phyloP scores from a whole-genome alignment of 257 asterid species.

The Nicotiana benthamiana region DNA sequence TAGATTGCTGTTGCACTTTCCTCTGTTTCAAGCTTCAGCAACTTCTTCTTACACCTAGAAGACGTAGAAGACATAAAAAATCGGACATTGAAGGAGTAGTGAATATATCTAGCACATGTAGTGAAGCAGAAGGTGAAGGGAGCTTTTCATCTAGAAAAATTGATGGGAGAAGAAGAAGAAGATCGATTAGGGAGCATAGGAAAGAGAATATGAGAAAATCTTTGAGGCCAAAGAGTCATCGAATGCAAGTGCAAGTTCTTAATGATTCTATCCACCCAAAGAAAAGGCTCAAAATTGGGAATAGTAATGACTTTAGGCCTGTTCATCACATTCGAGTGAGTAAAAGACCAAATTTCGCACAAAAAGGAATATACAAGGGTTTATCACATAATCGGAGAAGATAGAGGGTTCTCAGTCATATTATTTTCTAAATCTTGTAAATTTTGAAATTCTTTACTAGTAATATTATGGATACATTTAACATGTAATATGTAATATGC shows the following conservation, averaged over 20 bases:
- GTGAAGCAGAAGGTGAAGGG: conserved; percentile 28
- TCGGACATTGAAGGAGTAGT: conserved; percentile 28
- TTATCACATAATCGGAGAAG: conserved; percentile 15
- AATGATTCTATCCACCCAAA: conserved; percentile 20
- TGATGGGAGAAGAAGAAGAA: conserved; percentile 12
- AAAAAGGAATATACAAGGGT: conserved; percentile 25
- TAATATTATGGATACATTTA: no score
- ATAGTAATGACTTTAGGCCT: conserved; percentile 22
- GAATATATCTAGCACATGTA: conserved; percentile 8
- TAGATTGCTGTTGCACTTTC: conserved; percentile 54
- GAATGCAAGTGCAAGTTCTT: conserved; percentile 22
- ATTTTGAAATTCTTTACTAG: no score
- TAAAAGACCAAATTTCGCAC: conserved; percentile 42
- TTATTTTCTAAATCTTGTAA: no score
- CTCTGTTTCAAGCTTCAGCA: conserved; percentile 39
- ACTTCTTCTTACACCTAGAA: conserved; percentile 21
- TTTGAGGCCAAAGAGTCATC: conserved; percentile 52
- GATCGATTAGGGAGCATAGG: conserved; percentile 21
- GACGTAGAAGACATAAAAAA: conserved; percentile 17
- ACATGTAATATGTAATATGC: no score
- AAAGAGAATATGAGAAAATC: conserved; percentile 45
- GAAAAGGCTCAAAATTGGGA: conserved; percentile 8
- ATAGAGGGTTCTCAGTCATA: background rate
- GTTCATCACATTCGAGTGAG: conserved; percentile 35
- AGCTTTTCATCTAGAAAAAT: conserved; percentile 4